Evolutionary conservation across 129 eudicot genomes (phyloP), one percentile per base, ranked within the genome.

Genomic region (Solidago caesia): DNA sequence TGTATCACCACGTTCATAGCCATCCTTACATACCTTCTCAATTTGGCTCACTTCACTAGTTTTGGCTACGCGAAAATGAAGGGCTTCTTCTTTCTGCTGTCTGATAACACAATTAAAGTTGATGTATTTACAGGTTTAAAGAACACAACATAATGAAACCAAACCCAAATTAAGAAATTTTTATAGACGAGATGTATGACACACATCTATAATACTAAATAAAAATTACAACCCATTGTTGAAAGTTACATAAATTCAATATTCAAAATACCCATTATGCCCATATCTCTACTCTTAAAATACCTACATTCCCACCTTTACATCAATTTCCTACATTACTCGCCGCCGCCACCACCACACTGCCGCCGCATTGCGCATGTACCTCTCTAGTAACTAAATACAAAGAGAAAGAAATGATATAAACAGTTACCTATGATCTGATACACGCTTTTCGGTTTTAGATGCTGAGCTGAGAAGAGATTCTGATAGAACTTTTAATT

Each of bases 21-120:
- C 52, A 55, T 57, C 33, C 39, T 1, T 41, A 62, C 71, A 73
- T 86, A 93, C 98, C 93, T 85, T 88, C 76, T 94, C 99, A 68
- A 90, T 80, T 78, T 86, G 88, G 78, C 84, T 73, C 53, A 87
- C 88, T 85, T 91, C 99, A 79, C 83, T 77, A 45, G 92, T 83
- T 85, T 80, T 91, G 77, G 86, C 71, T 33, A 81, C 79, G 48
- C 96, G 96, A 64, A 84, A 85, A 65, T 75, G 75, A 60, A 88
- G 89, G 51, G 98, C 98, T 77, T 88, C 99, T 80, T 90, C 97
- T 85, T 85, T 88, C 60, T 94, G 99, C 60, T 81, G 60, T 85
- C 98, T 93, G 84, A 72, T 75, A 43, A 53, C 42, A 58, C 63
- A 85, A 57, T 52, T 42, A 47, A 5, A 39, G 51, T 60, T 46